These are phyloP conservation scores for Diversispora eburnea DNA, from an alignment of 192 early-diverging fungal species.

Conservation along the genomic window DNA sequence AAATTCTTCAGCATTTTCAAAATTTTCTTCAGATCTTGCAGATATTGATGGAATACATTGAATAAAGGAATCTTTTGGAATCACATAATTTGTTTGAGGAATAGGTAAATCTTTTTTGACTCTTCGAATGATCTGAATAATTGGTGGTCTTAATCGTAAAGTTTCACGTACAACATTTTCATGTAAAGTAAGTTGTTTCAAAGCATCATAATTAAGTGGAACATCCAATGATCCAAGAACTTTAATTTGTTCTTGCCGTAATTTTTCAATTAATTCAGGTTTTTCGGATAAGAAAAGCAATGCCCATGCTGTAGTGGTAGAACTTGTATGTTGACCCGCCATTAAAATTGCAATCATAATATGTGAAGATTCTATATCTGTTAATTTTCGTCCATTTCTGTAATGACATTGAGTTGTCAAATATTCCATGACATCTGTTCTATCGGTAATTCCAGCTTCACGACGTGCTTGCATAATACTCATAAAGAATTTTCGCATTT, in stretches of 20 bases:
- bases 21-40: conserved; percentile 74
- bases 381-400: conserved; percentile 80
- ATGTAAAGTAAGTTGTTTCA: conserved; percentile 72
- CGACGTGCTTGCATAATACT: conserved; percentile 79
- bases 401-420: conserved; percentile 78
- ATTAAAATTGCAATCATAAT: conserved; percentile 97
- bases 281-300: conserved; percentile 78
- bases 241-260: conserved; percentile 71
- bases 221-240: conserved; percentile 54
- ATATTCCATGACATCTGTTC: conserved; percentile 75
- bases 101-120: conserved; percentile 68
- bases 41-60: conserved; percentile 79
- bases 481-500: conserved; percentile 78
- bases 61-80: conserved; percentile 88
- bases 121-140: conserved; percentile 91
- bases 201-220: conserved; percentile 62
- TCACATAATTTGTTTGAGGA: conserved; percentile 75
- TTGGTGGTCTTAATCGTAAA: conserved; percentile 89
- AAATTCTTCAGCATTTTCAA: conserved; percentile 76
- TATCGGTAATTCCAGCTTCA: conserved; percentile 41
- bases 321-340: conserved; percentile 96
- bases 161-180: conserved; percentile 88
- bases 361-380: conserved; percentile 83
- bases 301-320: conserved; percentile 91
- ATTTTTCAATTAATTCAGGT: conserved; percentile 63